Evolutionary conservation across 2,329 filamentous ascomycete genomes (phyloP).

Genomic region (Ascochyta lentis): DNA sequence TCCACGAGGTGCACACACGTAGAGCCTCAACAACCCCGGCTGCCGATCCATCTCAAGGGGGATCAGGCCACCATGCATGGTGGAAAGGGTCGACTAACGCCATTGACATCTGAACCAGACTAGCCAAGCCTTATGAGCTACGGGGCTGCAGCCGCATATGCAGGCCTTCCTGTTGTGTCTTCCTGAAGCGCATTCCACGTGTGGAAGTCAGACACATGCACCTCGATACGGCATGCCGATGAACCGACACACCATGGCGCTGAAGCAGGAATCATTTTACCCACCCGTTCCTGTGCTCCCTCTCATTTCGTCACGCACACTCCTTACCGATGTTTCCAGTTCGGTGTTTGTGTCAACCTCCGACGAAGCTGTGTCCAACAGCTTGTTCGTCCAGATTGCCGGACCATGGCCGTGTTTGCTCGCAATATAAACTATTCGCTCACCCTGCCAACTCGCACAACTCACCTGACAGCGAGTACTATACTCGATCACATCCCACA

Average conservation of each 20-base stretch:
- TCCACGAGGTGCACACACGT: conserved; percentile 13
- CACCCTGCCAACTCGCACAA: conserved; percentile 21
- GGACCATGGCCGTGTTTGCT: conserved; percentile 3
- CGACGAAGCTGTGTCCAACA: conserved; percentile 13
- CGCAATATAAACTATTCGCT: conserved; percentile 26
- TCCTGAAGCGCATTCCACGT: conserved; percentile 41
- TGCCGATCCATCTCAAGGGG: background rate
- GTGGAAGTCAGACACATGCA: conserved; percentile 22
- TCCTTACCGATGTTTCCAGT: conserved; percentile 27
- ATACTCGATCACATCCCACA: conserved; percentile 18
- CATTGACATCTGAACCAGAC: background rate
- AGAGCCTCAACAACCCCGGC: conserved; percentile 13
- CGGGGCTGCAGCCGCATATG: conserved; percentile 22
- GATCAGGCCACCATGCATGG: background rate
- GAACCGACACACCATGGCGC: conserved; percentile 22
- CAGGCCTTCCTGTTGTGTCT: conserved; percentile 31
- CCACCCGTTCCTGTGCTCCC: conserved; percentile 33
- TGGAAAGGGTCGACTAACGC: background rate
- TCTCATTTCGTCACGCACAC: conserved; percentile 30
- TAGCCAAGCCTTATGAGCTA: conserved; percentile 14
- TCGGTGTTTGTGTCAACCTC: conserved; percentile 21
- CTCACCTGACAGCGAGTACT: conserved; percentile 15
- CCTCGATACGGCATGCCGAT: conserved; percentile 26
- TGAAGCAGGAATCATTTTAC: conserved; percentile 24
- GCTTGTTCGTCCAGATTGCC: conserved; percentile 14